These are phyloP conservation scores for Glycine soja DNA, from an alignment of 306 rosid genomes.

Conservation along the genomic window DNA sequence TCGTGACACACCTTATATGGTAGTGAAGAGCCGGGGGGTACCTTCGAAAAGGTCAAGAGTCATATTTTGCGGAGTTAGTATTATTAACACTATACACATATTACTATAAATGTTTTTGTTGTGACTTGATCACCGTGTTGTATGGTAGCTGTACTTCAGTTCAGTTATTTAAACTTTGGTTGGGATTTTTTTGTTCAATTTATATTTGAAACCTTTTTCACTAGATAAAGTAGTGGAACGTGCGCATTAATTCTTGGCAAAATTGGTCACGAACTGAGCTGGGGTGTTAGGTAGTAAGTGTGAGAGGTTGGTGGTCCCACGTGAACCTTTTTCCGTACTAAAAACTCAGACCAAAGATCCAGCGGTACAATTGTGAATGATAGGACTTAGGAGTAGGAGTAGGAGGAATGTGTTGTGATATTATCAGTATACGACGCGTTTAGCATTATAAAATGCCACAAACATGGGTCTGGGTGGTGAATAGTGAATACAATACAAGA, in stretches of 20 bases:
- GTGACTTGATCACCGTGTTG: slow-evolving; percentile 32
- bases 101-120: slow-evolving; percentile 25
- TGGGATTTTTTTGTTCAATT: slow-evolving; percentile 5
- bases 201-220: slow-evolving; percentile 18
- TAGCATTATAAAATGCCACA: neutral
- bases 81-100: neutral
- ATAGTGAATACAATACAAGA: too few relatives aligned
- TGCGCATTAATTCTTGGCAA: slow-evolving; percentile 8
- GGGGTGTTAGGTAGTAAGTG: neutral
- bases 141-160: slow-evolving; percentile 24
- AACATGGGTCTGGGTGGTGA: neutral
- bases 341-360: slow-evolving; percentile 11
- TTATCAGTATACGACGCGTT: neutral
- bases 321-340: neutral
- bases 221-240: neutral
- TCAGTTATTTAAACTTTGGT: slow-evolving; percentile 24
- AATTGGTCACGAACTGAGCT: neutral
- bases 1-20: slow-evolving; percentile 37
- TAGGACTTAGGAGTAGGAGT: neutral
- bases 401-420: neutral
- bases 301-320: neutral
- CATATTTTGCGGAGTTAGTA: neutral
- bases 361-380: slow-evolving; percentile 15
- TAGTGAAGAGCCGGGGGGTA: slow-evolving; percentile 19
- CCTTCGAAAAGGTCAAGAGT: slow-evolving; percentile 36